Conservation (phyloP, 2,329 filamentous ascomycete genomes). For the Colletotrichum zoysiae region DNA sequence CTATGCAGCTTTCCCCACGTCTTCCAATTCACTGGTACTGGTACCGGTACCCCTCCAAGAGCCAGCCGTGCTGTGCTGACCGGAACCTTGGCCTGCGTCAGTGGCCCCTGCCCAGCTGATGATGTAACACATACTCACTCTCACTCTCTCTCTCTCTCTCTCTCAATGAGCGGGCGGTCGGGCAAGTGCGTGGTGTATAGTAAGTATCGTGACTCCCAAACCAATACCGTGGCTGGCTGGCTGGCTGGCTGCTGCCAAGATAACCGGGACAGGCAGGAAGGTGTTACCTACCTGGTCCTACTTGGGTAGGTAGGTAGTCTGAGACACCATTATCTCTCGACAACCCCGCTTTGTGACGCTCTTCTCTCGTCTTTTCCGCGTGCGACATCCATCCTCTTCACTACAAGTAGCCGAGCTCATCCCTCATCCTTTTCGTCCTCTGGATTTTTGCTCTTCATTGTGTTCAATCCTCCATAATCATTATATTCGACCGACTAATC, state of each 20-base stretch:
- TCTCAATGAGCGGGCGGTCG: constrained; percentile 17
- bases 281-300: neutral
- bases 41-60: neutral
- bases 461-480: neutral
- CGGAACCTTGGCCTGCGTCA: constrained; percentile 41
- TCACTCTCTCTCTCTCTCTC: neutral
- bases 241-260: constrained; percentile 29
- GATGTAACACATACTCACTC: constrained; percentile 35
- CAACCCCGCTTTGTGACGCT: constrained; percentile 37
- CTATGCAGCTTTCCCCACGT: constrained; percentile 7
- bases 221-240: constrained; percentile 7
- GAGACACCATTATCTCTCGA: constrained; percentile 32
- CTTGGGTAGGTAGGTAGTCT: constrained; percentile 6
- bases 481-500: neutral
- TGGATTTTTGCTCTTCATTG: neutral
- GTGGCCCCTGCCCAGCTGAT: constrained; percentile 28
- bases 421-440: constrained; percentile 8
- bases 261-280: constrained; percentile 10
- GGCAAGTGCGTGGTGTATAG: constrained; percentile 10
- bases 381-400: constrained; percentile 16
- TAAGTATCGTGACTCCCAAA: constrained; percentile 28
- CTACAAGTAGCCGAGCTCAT: constrained; percentile 39
- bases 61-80: constrained; percentile 14
- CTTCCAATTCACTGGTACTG: neutral
- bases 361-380: constrained; percentile 10